These are phyloP conservation scores for Mycena albidolilacea DNA, from an alignment of 768 basidiomycete genomes.

Conservation along the genomic window DNA sequence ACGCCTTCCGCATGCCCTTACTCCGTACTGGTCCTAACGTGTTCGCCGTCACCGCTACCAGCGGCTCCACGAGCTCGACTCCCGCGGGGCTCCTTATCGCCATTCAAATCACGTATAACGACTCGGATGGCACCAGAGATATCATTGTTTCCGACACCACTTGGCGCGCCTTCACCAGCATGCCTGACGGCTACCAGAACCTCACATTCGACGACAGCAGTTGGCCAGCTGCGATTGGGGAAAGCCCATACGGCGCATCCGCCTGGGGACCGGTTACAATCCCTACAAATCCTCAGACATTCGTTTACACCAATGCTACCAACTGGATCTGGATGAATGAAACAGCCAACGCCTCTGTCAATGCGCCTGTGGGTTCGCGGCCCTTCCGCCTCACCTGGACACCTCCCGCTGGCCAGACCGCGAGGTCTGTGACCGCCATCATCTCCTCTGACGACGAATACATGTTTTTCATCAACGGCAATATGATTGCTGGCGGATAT, in stretches of 20 bases:
- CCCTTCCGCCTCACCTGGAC: conserved; percentile 48
- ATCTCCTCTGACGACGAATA: conserved; percentile 46
- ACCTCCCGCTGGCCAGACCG: conserved; percentile 42
- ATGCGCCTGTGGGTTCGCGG: conserved; percentile 41
- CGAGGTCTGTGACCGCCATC: conserved; percentile 42
- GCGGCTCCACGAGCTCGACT: conserved; percentile 21
- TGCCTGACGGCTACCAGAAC: conserved; percentile 46
- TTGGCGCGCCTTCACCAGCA: conserved; percentile 46
- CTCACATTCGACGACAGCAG: conserved; percentile 47
- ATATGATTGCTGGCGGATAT: conserved; percentile 40
- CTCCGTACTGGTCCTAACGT: conserved; percentile 44
- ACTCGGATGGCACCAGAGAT: conserved; percentile 47
- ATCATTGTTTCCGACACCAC: conserved; percentile 47
- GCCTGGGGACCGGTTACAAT: conserved; percentile 32
- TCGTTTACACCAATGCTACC: conserved; percentile 40
- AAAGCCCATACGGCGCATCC: conserved; percentile 36
- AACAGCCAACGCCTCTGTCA: conserved; percentile 23
- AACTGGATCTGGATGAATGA: conserved; percentile 54
- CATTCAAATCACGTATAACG: conserved; percentile 48
- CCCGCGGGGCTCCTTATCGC: conserved; percentile 47
- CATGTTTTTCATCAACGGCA: conserved; percentile 49
- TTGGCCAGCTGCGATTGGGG: conserved; percentile 47
- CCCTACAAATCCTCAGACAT: conserved; percentile 37
- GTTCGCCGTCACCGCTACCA: conserved; percentile 49
- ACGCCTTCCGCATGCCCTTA: conserved; percentile 48